Evolutionary conservation across 495 filamentous ascomycete genomes (phyloP).

Genomic region (Tuber aestivum): DNA sequence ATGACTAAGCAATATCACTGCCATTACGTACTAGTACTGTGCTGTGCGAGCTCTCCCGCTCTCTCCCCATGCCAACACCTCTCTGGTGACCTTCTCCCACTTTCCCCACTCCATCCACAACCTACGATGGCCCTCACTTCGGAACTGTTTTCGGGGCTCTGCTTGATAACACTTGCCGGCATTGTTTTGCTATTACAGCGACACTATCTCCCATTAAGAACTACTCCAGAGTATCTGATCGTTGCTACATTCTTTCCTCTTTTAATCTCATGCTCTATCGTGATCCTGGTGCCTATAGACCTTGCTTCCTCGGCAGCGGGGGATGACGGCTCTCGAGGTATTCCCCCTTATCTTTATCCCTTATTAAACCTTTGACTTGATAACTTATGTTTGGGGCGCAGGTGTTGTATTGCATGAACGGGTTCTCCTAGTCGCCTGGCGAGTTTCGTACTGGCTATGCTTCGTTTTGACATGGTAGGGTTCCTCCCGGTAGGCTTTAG

Average conservation of each 20-base stretch:
- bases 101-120: neutral
- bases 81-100: neutral
- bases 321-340: conserved; percentile 62
- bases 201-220: conserved; percentile 80
- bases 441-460: conserved; percentile 93
- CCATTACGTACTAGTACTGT: neutral
- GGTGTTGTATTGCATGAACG: conserved; percentile 60
- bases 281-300: conserved; percentile 94
- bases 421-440: conserved; percentile 75
- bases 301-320: conserved; percentile 73
- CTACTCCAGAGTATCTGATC: conserved; percentile 83
- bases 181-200: conserved; percentile 76
- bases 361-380: neutral
- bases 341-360: conserved; percentile 29
- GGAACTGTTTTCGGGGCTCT: conserved; percentile 37
- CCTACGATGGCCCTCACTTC: conserved; percentile 37
- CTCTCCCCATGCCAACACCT: neutral
- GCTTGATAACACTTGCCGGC: conserved; percentile 63
- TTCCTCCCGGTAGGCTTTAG: neutral
- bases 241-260: conserved; percentile 89
- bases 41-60: neutral
- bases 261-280: conserved; percentile 83
- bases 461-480: conserved; percentile 85
- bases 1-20: neutral
- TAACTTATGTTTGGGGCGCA: conserved; percentile 25